Base-by-base conservation (phyloP, 164 flowering plant species). In the Umbilicus rupestris region DNA sequence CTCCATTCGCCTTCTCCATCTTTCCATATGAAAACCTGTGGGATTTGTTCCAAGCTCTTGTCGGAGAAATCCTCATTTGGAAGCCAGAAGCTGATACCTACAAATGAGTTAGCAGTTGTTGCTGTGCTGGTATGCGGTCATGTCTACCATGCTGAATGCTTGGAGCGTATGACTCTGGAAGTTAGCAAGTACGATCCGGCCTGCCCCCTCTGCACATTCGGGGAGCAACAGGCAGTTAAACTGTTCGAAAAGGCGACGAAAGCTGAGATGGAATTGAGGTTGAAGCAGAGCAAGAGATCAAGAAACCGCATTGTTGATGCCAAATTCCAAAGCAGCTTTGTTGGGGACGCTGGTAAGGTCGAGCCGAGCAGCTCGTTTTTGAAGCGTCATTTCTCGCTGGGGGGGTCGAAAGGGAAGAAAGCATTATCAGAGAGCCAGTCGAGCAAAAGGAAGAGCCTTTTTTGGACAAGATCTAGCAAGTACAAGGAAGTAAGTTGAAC, bases 81-180 rank as follows among this genome's bases (percentile, higher is more conserved):
- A 45, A 65, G 73, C 74, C 81, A 82, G 65, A 80, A 79, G 70
- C 73, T 81, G n/a, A 63, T 81, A 57, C 73, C 78, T 5, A 63
- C 66, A 29, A 83, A 75, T 66, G 94, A 91, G 63, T 78, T 83
- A 17, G 72, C 85, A 19, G 87, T 89, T 31, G 87, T 84, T 66
- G 82, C 95, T 28, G 90, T 94, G 64, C 69, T 94, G 70, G 75
- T 78, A 5, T 94, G 99, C 69, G 99, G 97, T 16, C 99, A 94
- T 75, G 87, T 80, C 24, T 94, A 81, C 80, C 99, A 94, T 69
- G 89, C 95, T 5, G 97, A 89, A 17, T 94, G 99, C 77, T 78
- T 94, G 77, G 99, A 94, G 73, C 76, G 68, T 35, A 78, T 85
- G 80, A 91, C 99, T 5, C 74, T 86, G 14, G 96, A 89, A 57